Conservation (phyloP, 2,329 filamentous ascomycete genomes). For the Colletotrichum sp. region DNA sequence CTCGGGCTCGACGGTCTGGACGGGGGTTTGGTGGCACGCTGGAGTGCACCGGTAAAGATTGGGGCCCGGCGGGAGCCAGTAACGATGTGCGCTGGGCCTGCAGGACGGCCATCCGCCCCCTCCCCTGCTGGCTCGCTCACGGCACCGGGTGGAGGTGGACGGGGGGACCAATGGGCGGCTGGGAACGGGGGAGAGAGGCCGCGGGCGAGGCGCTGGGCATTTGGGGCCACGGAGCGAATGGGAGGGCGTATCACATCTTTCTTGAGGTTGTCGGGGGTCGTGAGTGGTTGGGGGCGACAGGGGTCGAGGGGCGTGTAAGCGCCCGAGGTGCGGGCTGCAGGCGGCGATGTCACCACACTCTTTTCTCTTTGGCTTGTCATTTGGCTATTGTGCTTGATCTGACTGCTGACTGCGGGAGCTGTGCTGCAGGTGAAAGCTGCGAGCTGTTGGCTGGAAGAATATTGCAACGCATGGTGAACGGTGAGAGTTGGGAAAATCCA, state of each 20-base stretch:
- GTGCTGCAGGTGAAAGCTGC: background rate
- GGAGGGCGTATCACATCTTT: background rate
- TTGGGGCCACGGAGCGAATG: background rate
- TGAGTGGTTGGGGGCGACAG: slow-evolving; percentile 8
- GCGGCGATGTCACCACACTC: background rate
- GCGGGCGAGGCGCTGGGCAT: slow-evolving; percentile 20
- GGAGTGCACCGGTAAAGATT: background rate
- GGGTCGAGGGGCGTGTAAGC: slow-evolving; percentile 20
- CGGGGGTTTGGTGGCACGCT: background rate
- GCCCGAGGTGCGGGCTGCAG: slow-evolving; percentile 8
- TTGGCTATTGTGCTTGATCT: background rate
- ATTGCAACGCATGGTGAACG: background rate
- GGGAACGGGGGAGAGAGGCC: slow-evolving; percentile 10
- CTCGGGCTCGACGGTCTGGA: background rate
- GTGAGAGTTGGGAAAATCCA: background rate
- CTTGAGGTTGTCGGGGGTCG: background rate
- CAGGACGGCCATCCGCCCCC: background rate
- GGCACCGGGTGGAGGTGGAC: background rate
- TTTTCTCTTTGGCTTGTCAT: background rate
- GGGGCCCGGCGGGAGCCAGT: background rate
- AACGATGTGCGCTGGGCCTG: background rate
- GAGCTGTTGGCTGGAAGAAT: background rate
- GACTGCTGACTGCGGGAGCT: background rate
- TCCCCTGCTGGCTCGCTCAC: background rate
- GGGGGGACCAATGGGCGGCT: slow-evolving; percentile 2